Percentiles rank a stretch among this genome's conserved stretches.
Evolutionary conservation across 257 asterid species (phyloP).

Genomic region (Solanum bulbocastanum): DNA sequence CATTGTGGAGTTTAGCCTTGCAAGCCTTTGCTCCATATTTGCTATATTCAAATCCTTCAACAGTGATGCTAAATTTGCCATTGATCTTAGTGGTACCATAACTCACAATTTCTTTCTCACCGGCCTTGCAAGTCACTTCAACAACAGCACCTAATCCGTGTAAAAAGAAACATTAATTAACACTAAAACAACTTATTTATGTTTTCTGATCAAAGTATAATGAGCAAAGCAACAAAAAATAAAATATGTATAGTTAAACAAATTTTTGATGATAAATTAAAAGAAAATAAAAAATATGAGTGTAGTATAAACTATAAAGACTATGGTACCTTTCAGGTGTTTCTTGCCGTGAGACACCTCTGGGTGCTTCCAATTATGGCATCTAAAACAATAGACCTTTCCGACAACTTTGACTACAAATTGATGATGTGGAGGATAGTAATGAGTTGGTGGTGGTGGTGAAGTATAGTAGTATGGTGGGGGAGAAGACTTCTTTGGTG

Average conservation of each 20-base stretch:
- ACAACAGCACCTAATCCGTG: slow-evolving; percentile 46
- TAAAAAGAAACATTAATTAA: neutral
- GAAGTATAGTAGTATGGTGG: neutral
- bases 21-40: slow-evolving; percentile 3
- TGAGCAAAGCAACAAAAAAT: too few species aligned
- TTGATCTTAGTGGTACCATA: slow-evolving; percentile 57
- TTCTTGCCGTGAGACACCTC: neutral
- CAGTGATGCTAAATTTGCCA: slow-evolving; percentile 44
- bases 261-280: neutral
- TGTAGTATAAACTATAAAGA: neutral
- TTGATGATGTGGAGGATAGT: slow-evolving; percentile 31
- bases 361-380: slow-evolving; percentile 23
- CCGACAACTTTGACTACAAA: slow-evolving; percentile 54
- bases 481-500: neutral
- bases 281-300: neutral
- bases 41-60: slow-evolving; percentile 10
- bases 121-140: slow-evolving; percentile 18
- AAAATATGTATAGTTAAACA: neutral
- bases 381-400: slow-evolving; percentile 54
- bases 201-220: too few species aligned
- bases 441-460: slow-evolving; percentile 12
- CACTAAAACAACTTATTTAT: too few species aligned
- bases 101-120: slow-evolving; percentile 37
- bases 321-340: neutral
- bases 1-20: neutral